Percentiles rank a stretch among this genome's conserved stretches.
These are phyloP conservation scores for Trichoderma guizhouense DNA, from an alignment of 2,329 filamentous ascomycete species.

Conservation along the genomic window DNA sequence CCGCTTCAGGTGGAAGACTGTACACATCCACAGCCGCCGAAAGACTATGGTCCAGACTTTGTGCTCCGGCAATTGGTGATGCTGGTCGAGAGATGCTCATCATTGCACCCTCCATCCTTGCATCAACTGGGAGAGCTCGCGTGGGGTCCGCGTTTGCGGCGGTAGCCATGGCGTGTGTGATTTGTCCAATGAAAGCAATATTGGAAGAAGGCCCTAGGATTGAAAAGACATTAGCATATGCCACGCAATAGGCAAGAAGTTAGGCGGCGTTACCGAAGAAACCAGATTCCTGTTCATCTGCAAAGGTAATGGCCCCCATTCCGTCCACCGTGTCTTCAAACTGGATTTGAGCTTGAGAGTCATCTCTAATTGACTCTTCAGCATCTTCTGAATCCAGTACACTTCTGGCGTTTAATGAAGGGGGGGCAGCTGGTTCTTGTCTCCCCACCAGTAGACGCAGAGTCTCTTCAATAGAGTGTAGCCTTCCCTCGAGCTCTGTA, in stretches of 20 bases:
- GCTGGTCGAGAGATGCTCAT: slow-evolving; percentile 9
- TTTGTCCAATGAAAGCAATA: slow-evolving; percentile 1
- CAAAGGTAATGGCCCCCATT: slow-evolving; percentile 9
- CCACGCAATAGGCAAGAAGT: too few relatives aligned
- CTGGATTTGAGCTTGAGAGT: not conserved
- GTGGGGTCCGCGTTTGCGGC: not conserved
- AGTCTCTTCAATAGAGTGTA: slow-evolving; percentile 5
- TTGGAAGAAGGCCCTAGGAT: not conserved
- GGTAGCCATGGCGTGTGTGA: not conserved
- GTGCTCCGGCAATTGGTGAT: not conserved
- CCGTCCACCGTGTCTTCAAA: slow-evolving; percentile 1
- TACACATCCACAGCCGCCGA: not conserved
- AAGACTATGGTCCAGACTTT: not conserved
- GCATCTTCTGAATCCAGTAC: not conserved
- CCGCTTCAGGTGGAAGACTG: not conserved
- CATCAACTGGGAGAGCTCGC: not conserved
- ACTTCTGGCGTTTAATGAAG: not conserved
- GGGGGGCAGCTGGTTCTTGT: not conserved
- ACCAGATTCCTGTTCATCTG: slow-evolving; percentile 3
- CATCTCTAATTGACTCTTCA: not conserved
- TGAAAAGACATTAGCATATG: not conserved
- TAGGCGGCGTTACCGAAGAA: not conserved
- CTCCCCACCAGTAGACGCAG: not conserved
- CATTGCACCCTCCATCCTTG: slow-evolving; percentile 1
- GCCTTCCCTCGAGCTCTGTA: not conserved